Evolutionary conservation across 169 alveolate species (phyloP).

Genomic region (Plasmodium adleri): DNA sequence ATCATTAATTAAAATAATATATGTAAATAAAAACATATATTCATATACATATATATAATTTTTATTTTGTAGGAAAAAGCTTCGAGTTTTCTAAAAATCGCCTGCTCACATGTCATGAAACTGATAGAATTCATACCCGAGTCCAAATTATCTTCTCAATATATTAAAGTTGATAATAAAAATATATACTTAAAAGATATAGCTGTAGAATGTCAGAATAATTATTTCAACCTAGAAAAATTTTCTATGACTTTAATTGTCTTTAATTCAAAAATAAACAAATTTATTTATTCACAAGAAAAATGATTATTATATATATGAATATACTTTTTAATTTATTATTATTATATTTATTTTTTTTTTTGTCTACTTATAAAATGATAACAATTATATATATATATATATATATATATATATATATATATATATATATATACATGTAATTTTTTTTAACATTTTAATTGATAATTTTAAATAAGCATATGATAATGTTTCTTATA

Average conservation of each 20-base stretch:
- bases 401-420: slow-evolving; percentile 9
- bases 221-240: slow-evolving; percentile 36
- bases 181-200: slow-evolving; percentile 64
- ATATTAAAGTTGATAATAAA: slow-evolving; percentile 54
- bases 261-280: slow-evolving; percentile 53
- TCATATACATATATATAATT: background rate
- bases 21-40: background rate
- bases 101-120: slow-evolving; percentile 57
- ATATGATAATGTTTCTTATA: too few relatives aligned
- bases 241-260: slow-evolving; percentile 64
- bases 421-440: background rate
- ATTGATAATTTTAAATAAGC: too few relatives aligned
- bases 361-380: background rate
- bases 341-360: too few relatives aligned
- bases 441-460: background rate
- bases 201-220: slow-evolving; percentile 49
- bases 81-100: slow-evolving; percentile 43
- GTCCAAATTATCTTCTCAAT: slow-evolving; percentile 50
- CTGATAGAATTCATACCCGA: slow-evolving; percentile 58
- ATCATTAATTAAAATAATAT: background rate
- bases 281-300: slow-evolving; percentile 38
- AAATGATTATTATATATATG: background rate
- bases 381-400: background rate
- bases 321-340: too few relatives aligned
- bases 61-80: slow-evolving; percentile 39